Conservation (phyloP, 2,329 filamentous ascomycete genomes). For the Cercospora zeae-maydis region DNA sequence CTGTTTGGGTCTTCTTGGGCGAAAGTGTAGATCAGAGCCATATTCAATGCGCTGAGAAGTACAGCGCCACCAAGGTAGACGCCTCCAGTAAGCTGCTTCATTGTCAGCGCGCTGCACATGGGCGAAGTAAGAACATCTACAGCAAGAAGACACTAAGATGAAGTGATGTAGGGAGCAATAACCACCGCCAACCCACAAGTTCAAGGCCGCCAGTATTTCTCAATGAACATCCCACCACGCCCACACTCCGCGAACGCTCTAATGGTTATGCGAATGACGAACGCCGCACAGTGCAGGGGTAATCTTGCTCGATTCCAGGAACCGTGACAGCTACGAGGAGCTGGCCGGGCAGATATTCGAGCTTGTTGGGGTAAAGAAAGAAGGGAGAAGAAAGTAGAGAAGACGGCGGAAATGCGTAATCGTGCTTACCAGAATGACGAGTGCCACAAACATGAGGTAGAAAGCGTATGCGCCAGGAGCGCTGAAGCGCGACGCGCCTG, state of each 20-base stretch:
- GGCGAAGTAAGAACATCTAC: neutral
- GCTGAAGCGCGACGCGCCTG: slow-evolving; percentile 65
- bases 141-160: slow-evolving; percentile 5
- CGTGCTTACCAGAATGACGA: slow-evolving; percentile 70
- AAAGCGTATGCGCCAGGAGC: slow-evolving; percentile 74
- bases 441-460: slow-evolving; percentile 71
- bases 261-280: slow-evolving; percentile 51
- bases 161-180: slow-evolving; percentile 62
- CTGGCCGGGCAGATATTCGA: slow-evolving; percentile 58
- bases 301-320: slow-evolving; percentile 55
- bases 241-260: slow-evolving; percentile 47
- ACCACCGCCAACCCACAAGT: slow-evolving; percentile 52
- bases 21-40: slow-evolving; percentile 80
- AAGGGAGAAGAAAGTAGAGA: slow-evolving; percentile 21
- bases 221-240: slow-evolving; percentile 52
- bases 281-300: slow-evolving; percentile 49
- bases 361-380: slow-evolving; percentile 42
- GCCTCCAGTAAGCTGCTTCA: slow-evolving; percentile 37
- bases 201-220: slow-evolving; percentile 54
- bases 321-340: slow-evolving; percentile 50
- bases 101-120: slow-evolving; percentile 25
- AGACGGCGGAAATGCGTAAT: slow-evolving; percentile 6
- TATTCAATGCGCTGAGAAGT: slow-evolving; percentile 60
- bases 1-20: slow-evolving; percentile 78
- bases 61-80: slow-evolving; percentile 50